A percentile compares a stretch with the other conserved stretches of the same genome.
Conservation (phyloP, 345 rosid genomes). For the Brassica cretica region DNA sequence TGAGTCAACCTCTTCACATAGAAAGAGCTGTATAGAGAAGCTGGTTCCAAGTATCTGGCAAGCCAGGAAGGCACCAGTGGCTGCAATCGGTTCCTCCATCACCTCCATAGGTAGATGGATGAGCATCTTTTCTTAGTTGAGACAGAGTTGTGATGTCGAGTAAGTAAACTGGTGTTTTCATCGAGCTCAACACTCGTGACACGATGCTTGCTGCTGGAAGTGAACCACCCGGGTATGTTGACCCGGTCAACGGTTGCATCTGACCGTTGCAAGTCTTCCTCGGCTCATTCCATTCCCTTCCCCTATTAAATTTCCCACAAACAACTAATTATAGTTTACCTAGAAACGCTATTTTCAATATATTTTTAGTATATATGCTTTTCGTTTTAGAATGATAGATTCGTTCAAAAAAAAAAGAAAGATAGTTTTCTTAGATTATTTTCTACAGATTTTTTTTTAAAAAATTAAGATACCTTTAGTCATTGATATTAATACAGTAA, state of each 20-base stretch:
- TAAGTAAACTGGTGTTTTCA: slow-evolving; percentile 65
- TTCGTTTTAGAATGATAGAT: background rate
- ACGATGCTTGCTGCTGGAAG: slow-evolving; percentile 66
- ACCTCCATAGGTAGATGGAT: slow-evolving; percentile 66
- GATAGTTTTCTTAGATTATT: too few relatives aligned
- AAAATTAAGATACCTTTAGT: background rate
- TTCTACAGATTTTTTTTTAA: too few relatives aligned
- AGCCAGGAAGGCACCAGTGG: slow-evolving; percentile 96
- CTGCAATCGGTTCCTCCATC: slow-evolving; percentile 76
- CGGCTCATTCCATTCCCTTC: slow-evolving; percentile 78
- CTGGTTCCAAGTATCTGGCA: slow-evolving; percentile 97
- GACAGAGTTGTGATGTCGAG: slow-evolving; percentile 86
- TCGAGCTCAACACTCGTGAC: slow-evolving; percentile 54
- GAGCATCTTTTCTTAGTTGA: slow-evolving; percentile 89
- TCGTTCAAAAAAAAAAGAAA: background rate
- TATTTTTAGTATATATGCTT: background rate
- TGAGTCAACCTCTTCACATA: slow-evolving; percentile 43
- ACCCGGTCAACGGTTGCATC: slow-evolving; percentile 63
- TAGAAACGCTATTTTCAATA: background rate
- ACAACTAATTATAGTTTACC: background rate
- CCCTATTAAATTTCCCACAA: slow-evolving; percentile 45
- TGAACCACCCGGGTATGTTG: slow-evolving; percentile 68
- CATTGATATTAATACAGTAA: background rate
- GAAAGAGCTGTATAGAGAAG: slow-evolving; percentile 79
- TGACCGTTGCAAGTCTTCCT: slow-evolving; percentile 64